A percentile compares a stretch with the other conserved stretches of the same genome.
phyloP scores from a whole-genome alignment of 1,139 yeast genomes.

The Blastobotrys ciferrii region DNA sequence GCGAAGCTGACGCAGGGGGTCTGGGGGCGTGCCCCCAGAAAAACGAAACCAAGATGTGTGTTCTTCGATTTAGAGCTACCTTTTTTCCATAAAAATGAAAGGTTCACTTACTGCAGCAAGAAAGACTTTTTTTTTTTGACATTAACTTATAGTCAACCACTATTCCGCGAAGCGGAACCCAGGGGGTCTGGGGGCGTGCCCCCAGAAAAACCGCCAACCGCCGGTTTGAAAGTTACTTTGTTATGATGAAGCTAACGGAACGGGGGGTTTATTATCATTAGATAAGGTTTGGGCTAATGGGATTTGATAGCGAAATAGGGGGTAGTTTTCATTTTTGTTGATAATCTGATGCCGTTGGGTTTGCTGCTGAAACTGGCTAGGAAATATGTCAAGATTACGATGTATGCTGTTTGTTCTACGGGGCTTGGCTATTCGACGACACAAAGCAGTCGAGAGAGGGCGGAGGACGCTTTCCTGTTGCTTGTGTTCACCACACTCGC shows the following conservation, averaged over 20 bases:
- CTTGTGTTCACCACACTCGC: conserved; percentile 4
- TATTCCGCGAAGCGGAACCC: too few species aligned
- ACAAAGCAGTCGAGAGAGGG: conserved; percentile 1
- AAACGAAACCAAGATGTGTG: too few species aligned
- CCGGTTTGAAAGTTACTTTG: not conserved
- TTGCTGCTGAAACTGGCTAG: not conserved
- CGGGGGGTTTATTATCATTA: too few species aligned
- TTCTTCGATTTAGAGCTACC: too few species aligned
- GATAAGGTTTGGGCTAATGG: not conserved
- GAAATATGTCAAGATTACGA: conserved; percentile 2
- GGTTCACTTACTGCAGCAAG: too few species aligned
- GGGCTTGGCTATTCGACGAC: not conserved
- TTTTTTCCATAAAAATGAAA: too few species aligned
- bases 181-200: too few species aligned
- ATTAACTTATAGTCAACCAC: too few species aligned
- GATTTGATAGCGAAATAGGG: not conserved
- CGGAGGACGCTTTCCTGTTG: not conserved
- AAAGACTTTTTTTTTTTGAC: too few species aligned
- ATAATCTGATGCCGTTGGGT: not conserved
- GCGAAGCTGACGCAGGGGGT: too few species aligned
- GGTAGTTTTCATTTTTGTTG: not conserved
- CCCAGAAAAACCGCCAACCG: too few species aligned
- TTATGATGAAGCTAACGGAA: not conserved
- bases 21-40: too few species aligned
- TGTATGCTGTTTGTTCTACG: not conserved